Evolutionary conservation across 257 asterid genomes (phyloP).

Genomic region (Penstemon newberryi): DNA sequence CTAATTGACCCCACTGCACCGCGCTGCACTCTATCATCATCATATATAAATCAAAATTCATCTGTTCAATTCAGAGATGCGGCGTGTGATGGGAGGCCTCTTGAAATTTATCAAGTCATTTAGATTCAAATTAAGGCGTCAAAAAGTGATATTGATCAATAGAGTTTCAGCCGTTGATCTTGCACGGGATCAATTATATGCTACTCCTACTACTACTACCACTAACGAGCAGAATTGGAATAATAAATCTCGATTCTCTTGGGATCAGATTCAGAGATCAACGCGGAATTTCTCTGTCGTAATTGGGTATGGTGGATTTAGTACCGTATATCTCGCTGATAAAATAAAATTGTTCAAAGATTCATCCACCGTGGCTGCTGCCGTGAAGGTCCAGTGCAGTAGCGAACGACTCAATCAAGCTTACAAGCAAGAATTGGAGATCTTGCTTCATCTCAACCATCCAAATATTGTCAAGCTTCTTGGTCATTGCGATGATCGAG

Average conservation of each 20-base stretch:
- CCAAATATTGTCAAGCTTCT: constrained; percentile 57
- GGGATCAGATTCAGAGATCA: constrained; percentile 41
- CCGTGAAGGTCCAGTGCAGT: constrained; percentile 55
- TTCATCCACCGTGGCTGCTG: constrained; percentile 34
- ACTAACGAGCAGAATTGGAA: neutral
- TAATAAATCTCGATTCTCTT: constrained; percentile 21
- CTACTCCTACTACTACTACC: too few species aligned
- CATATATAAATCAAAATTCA: neutral
- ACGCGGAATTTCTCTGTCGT: constrained; percentile 45
- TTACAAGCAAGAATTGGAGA: constrained; percentile 55
- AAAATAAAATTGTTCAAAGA: constrained; percentile 22
- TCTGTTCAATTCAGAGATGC: neutral
- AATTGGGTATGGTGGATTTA: constrained; percentile 71
- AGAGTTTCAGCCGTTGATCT: constrained; percentile 13
- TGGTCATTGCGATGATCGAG: constrained; percentile 51
- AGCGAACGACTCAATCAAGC: constrained; percentile 54
- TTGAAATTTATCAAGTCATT: constrained; percentile 31
- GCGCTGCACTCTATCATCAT: too few species aligned
- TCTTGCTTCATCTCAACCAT: constrained; percentile 47
- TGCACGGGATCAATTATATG: constrained; percentile 2
- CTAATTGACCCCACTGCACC: constrained; percentile 15
- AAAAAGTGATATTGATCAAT: constrained; percentile 19
- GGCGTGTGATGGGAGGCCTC: constrained; percentile 20
- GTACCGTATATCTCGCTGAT: constrained; percentile 64
- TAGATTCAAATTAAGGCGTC: constrained; percentile 25